Evolutionary conservation across 202 grass and related monocot genomes (phyloP).

Genomic region (Zizania palustris): DNA sequence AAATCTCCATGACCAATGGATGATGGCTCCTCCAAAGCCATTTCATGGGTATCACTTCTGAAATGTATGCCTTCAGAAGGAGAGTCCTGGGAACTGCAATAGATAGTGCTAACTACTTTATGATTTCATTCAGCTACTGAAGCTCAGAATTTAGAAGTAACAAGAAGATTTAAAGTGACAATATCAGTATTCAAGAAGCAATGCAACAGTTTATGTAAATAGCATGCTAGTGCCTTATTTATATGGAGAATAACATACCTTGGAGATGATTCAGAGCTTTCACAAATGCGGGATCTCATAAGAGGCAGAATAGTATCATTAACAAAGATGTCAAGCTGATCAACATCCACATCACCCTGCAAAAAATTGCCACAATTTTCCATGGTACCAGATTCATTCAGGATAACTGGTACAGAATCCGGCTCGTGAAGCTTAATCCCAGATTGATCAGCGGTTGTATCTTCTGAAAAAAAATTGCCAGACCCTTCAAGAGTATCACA

Average conservation of each 20-base stretch:
- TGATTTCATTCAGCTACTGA: conserved; percentile 4
- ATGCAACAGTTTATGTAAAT: conserved; percentile 6
- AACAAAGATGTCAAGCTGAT: conserved; percentile 54
- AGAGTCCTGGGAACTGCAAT: conserved; percentile 62
- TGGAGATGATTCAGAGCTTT: conserved; percentile 77
- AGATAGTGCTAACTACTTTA: conserved; percentile 29
- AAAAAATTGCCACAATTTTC: conserved; percentile 41
- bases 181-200: background rate
- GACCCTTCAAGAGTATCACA: conserved; percentile 30
- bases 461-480: conserved; percentile 42
- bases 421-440: conserved; percentile 25
- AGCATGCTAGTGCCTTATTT: conserved; percentile 23
- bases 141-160: background rate
- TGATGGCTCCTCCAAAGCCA: conserved; percentile 83
- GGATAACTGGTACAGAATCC: conserved; percentile 29
- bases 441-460: conserved; percentile 30
- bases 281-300: conserved; percentile 61
- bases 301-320: conserved; percentile 75
- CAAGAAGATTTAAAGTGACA: conserved; percentile 24
- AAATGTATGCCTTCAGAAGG: conserved; percentile 70
- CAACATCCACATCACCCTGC: conserved; percentile 39
- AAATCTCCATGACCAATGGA: conserved; percentile 82
- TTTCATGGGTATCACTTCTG: conserved; percentile 59
- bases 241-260: conserved; percentile 59
- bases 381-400: conserved; percentile 16